Percentiles rank a stretch among this genome's conserved stretches.
Evolutionary conservation across 2,329 filamentous ascomycete genomes (phyloP).

Genomic region (Sporothrix dimorphospora): DNA sequence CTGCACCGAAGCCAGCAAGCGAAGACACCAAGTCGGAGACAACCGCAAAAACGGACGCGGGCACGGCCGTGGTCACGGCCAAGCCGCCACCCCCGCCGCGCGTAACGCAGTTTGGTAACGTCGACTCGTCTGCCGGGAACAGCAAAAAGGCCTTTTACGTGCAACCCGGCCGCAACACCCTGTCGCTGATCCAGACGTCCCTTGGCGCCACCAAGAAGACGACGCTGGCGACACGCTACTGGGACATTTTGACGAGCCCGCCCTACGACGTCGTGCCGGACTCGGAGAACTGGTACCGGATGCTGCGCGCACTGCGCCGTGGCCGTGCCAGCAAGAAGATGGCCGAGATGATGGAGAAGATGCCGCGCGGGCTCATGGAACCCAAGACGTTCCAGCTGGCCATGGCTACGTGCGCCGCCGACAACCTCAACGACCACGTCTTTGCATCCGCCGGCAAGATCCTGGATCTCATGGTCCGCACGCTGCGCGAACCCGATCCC

Average conservation of each 20-base stretch:
- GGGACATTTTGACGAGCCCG: constrained; percentile 68
- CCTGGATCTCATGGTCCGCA: constrained; percentile 63
- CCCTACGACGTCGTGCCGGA: constrained; percentile 70
- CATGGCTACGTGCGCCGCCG: constrained; percentile 72
- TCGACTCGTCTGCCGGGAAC: background rate
- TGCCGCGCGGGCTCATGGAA: constrained; percentile 51
- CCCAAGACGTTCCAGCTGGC: constrained; percentile 69
- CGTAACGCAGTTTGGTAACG: constrained; percentile 13
- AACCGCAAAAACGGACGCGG: too few relatives aligned
- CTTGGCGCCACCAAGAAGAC: constrained; percentile 64
- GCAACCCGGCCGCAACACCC: constrained; percentile 56
- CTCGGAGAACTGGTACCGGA: constrained; percentile 66
- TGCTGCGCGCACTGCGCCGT: constrained; percentile 68
- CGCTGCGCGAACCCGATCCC: constrained; percentile 52
- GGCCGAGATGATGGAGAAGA: constrained; percentile 59
- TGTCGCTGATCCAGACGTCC: constrained; percentile 71
- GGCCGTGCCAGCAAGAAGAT: constrained; percentile 67
- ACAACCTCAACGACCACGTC: constrained; percentile 74
- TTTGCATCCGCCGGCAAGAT: constrained; percentile 67
- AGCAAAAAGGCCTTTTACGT: constrained; percentile 38
- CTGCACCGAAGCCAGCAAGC: background rate
- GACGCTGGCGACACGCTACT: constrained; percentile 72
- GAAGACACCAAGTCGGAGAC: too few relatives aligned
- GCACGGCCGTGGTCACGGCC: background rate
- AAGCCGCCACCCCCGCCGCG: constrained; percentile 5